A percentile compares a stretch with the other conserved stretches of the same genome.
These are phyloP conservation scores for Candida quercuum DNA, from an alignment of 805 yeast species.

Conservation along the genomic window DNA sequence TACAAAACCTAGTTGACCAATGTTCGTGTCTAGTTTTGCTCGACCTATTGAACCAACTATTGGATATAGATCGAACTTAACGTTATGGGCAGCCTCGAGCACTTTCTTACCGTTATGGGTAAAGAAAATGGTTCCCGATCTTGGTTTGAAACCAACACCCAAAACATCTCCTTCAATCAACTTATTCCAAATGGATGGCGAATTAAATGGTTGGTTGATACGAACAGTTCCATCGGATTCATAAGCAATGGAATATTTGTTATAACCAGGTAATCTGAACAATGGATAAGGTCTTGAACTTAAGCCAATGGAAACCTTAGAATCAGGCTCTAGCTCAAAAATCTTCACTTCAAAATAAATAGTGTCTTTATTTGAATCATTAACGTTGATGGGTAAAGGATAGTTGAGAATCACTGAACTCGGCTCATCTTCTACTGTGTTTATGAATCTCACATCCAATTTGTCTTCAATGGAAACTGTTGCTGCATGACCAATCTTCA, in stretches of 20 bases:
- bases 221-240: slow-evolving; percentile 70
- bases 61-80: slow-evolving; percentile 39
- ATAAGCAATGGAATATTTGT: slow-evolving; percentile 63
- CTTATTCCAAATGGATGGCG: slow-evolving; percentile 33
- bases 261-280: slow-evolving; percentile 71
- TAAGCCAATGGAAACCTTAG: slow-evolving; percentile 60
- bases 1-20: slow-evolving; percentile 77
- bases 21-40: slow-evolving; percentile 43
- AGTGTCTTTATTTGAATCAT: slow-evolving; percentile 16
- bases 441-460: slow-evolving; percentile 37
- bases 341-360: slow-evolving; percentile 79
- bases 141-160: slow-evolving; percentile 83
- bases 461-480: slow-evolving; percentile 59
- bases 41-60: slow-evolving; percentile 34
- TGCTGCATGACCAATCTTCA: slow-evolving; percentile 24
- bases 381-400: slow-evolving; percentile 38
- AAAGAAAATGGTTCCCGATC: slow-evolving; percentile 82
- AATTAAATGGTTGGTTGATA: slow-evolving; percentile 54
- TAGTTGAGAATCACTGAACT: slow-evolving; percentile 26
- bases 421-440: slow-evolving; percentile 6
- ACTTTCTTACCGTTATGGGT: slow-evolving; percentile 91
- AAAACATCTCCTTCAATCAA: slow-evolving; percentile 83
- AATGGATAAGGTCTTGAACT: slow-evolving; percentile 71
- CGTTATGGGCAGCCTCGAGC: slow-evolving; percentile 72
- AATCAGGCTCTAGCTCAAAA: slow-evolving; percentile 43